Conservation (phyloP, 2,329 filamentous ascomycete genomes). For the Pseudogymnoascus sp. region DNA sequence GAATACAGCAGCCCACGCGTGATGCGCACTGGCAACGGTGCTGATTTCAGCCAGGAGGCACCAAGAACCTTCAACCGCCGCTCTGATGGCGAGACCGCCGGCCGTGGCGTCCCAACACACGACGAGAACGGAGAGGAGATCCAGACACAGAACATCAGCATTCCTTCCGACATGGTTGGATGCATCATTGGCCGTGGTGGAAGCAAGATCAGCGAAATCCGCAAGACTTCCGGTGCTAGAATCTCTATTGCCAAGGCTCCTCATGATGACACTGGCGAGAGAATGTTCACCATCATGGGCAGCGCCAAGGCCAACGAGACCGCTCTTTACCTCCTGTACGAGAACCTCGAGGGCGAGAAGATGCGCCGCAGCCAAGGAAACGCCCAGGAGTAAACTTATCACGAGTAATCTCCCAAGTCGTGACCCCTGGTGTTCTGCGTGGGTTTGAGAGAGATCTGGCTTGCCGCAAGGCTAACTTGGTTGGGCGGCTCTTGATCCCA, state of each 20-base stretch:
- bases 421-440: slow-evolving; percentile 32
- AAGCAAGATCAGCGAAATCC: slow-evolving; percentile 97
- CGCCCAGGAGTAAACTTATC: slow-evolving; percentile 29
- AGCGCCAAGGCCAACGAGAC: slow-evolving; percentile 90
- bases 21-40: slow-evolving; percentile 94
- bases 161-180: slow-evolving; percentile 98
- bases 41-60: slow-evolving; percentile 85
- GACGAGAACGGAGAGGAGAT: slow-evolving; percentile 97
- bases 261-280: slow-evolving; percentile 93
- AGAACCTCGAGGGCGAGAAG: slow-evolving; percentile 98
- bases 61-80: slow-evolving; percentile 66
- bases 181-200: slow-evolving; percentile 96
- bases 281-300: slow-evolving; percentile 99
- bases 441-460: slow-evolving; percentile 50
- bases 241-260: slow-evolving; percentile 92
- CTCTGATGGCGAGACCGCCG: slow-evolving; percentile 73
- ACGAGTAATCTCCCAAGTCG: slow-evolving; percentile 43
- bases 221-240: slow-evolving; percentile 89
- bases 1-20: slow-evolving; percentile 60
- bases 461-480: slow-evolving; percentile 54
- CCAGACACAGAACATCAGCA: slow-evolving; percentile 98
- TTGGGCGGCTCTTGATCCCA: slow-evolving; percentile 38
- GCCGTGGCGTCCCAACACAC: slow-evolving; percentile 75
- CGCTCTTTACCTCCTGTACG: slow-evolving; percentile 90
- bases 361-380: slow-evolving; percentile 83